Base-by-base conservation (phyloP, 2,329 filamentous ascomycete genomes). In the Magnaporthiopsis poae region DNA sequence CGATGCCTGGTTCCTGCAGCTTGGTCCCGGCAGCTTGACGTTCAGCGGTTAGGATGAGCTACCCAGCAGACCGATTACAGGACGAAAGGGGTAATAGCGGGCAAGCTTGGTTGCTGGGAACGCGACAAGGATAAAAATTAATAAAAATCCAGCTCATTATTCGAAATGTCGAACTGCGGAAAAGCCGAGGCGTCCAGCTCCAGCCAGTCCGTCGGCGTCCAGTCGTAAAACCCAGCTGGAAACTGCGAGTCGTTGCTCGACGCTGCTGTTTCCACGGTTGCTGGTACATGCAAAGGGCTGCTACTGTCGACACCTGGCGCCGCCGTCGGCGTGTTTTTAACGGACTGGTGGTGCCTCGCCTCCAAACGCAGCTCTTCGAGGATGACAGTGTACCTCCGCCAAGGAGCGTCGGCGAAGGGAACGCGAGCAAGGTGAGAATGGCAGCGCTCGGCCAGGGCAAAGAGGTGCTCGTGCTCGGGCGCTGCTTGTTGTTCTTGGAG, bases 351-450 rank as follows among this genome's bases (percentile, higher is more conserved):
- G n/a, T 36, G 29, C 39, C 29, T 70, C 13, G 71, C 73, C 60
- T 82, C 80, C 2, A 78, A 73, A 18, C 79, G 74, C 12, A 85
- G 71, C 68, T 84, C 82, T 63, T 84, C 81, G 0, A 86, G 75
- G 0, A 85, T 82, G 11, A 84, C 75, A 60, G 77, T 80, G 68
- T 85, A 86, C 5, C 82, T 73, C 33, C 80, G 75, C 39, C 76
- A 83, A 33, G 76, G 81, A 59, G 75, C 81, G 69, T 78, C 79
- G 64, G 69, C 74, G 59, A 70, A 75, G 59, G 73, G 78, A 12
- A 75, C 75, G 64, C 74, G 71, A 2, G 74, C 74, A 0, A 85
- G 78, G 67, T 81, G 80, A 0, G 71, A 73, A 60, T 83, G 81
- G 65, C 82, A 83, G 46, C 74, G 73, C n/a, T 81, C 79, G 1